Percentiles rank a stretch among this genome's conserved stretches.
Evolutionary conservation across 2,329 filamentous ascomycete genomes (phyloP).

Genomic region (Lizonia empirigonia): DNA sequence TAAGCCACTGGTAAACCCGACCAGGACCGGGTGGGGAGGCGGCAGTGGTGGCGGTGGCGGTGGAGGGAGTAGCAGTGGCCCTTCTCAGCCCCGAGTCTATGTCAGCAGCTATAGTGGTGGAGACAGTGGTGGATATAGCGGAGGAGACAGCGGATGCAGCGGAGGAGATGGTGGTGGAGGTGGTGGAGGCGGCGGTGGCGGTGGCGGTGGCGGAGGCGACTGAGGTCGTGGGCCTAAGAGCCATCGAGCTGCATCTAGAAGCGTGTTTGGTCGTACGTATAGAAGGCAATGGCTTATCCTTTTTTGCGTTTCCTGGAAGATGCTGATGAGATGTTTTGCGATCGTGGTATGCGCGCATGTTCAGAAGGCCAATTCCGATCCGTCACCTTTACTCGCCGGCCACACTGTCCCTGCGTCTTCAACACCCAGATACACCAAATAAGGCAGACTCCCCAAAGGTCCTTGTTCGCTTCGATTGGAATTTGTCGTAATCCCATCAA

Average conservation of each 20-base stretch:
- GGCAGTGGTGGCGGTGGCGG: background rate
- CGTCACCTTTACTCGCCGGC: constrained; percentile 4
- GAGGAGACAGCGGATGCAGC: background rate
- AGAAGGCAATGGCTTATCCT: too few species aligned
- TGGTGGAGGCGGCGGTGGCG: background rate
- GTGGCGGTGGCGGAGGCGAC: background rate
- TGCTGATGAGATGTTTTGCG: background rate
- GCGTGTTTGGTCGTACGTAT: too few species aligned
- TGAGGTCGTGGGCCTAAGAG: background rate
- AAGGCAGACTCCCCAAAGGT: constrained; percentile 10
- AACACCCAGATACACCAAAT: constrained; percentile 21
- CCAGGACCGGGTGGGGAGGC: background rate
- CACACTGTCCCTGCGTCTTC: constrained; percentile 13
- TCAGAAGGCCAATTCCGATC: constrained; percentile 10
- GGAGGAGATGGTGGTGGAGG: constrained; percentile 1
- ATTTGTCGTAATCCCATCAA: too few species aligned
- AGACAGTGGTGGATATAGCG: background rate
- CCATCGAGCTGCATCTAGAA: background rate
- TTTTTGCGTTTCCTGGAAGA: too few species aligned
- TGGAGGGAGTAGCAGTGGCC: background rate
- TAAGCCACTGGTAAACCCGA: too few species aligned
- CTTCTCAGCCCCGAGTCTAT: too few species aligned
- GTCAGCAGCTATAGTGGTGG: background rate
- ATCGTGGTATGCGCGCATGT: background rate
- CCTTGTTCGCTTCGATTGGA: background rate